Percentiles rank a stretch among this genome's conserved stretches.
Conservation (phyloP, 1,139 yeast species). For the Saccharomyces hybrid region DNA sequence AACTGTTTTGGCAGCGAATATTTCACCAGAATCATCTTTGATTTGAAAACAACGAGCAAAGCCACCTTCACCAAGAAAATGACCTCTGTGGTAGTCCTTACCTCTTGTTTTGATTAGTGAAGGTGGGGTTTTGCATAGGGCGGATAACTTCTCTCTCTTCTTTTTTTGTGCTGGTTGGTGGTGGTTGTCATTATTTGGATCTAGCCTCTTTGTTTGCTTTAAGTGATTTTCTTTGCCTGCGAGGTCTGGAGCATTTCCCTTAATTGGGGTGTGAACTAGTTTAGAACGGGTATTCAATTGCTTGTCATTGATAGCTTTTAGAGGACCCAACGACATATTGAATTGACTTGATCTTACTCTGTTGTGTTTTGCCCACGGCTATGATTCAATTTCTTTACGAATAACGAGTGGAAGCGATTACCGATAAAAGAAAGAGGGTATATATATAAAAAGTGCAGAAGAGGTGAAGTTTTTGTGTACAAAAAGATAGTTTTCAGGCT, state of each 20-base stretch:
- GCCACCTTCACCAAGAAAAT: slow-evolving; percentile 95
- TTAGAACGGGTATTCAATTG: slow-evolving; percentile 28
- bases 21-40: slow-evolving; percentile 78
- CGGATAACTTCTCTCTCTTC: slow-evolving; percentile 76
- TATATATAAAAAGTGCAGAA: background rate
- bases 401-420: background rate
- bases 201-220: slow-evolving; percentile 3
- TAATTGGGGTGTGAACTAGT: slow-evolving; percentile 20
- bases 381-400: background rate
- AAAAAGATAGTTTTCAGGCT: background rate
- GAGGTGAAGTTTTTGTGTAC: background rate
- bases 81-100: slow-evolving; percentile 84
- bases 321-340: slow-evolving; percentile 27
- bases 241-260: slow-evolving; percentile 7
- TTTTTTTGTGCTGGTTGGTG: slow-evolving; percentile 37
- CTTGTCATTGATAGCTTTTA: slow-evolving; percentile 30
- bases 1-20: slow-evolving; percentile 94
- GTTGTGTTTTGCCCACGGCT: background rate
- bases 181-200: slow-evolving; percentile 17
- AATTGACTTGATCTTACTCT: background rate
- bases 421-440: background rate
- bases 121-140: slow-evolving; percentile 90
- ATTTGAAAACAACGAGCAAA: slow-evolving; percentile 98
- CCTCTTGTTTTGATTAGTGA: slow-evolving; percentile 85
- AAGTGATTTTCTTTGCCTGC: slow-evolving; percentile 13